Conservation (phyloP, 1,284 basidiomycete genomes). For the Peniophora sp. region DNA sequence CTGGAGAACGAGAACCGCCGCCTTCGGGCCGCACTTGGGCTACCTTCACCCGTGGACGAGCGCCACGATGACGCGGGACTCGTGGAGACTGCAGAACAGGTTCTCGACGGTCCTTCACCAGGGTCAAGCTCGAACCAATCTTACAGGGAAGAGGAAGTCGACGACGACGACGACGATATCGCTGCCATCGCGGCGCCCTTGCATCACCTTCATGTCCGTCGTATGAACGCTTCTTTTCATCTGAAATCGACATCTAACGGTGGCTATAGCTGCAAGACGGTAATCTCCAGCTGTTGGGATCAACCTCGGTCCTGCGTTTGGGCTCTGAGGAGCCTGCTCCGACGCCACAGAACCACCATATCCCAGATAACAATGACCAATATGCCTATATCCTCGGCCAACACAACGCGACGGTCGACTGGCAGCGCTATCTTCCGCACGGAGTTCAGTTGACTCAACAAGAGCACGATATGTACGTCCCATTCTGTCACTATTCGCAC, state of each 20-base stretch:
- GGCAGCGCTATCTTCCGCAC: slow-evolving; percentile 46
- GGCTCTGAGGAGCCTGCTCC: slow-evolving; percentile 18
- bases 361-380: neutral
- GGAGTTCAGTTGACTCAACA: slow-evolving; percentile 34
- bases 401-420: slow-evolving; percentile 25
- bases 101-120: neutral
- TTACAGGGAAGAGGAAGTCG: slow-evolving; percentile 9
- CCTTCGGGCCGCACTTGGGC: slow-evolving; percentile 28
- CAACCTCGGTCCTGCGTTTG: slow-evolving; percentile 28
- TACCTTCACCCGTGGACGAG: slow-evolving; percentile 9
- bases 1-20: slow-evolving; percentile 38
- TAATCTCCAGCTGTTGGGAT: slow-evolving; percentile 26
- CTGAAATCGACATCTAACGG: neutral
- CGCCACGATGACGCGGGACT: neutral
- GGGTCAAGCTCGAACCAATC: neutral
- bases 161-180: slow-evolving; percentile 21
- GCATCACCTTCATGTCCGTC: slow-evolving; percentile 23
- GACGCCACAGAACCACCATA: slow-evolving; percentile 3
- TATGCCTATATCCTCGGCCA: slow-evolving; percentile 8
- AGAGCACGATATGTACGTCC: slow-evolving; percentile 40
- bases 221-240: neutral
- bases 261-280: slow-evolving; percentile 20
- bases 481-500: neutral
- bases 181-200: slow-evolving; percentile 25
- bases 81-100: neutral